Evolutionary conservation across 2,329 filamentous ascomycete genomes (phyloP), one percentile per base, ranked within the genome.

Genomic region (Penicillium psychrosexuale): DNA sequence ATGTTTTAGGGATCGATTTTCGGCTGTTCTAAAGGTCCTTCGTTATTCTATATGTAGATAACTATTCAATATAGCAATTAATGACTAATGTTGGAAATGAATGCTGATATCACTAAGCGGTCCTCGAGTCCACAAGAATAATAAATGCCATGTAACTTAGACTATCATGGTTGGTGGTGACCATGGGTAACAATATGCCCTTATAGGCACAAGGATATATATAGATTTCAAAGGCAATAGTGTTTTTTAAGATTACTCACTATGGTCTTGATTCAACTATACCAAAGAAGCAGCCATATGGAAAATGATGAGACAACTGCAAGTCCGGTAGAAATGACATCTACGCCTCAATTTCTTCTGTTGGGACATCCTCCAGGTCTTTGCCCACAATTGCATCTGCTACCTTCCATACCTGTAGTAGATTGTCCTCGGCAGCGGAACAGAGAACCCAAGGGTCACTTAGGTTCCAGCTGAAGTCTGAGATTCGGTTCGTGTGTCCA

Each of bases 371-470:
- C 37, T 85, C 84, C 59, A 89, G 80, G 68, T 92, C 89, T 65
- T 86, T 88, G 61, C 86, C 87, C 34, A 93, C 88, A 69, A 94
- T 92, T 2, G 89, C 84, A 67, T 91, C 87, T 4, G 89, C 86
- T 22, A 91, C 88, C 75, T 90, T 92, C 90, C 90, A 97, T 64
- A 97, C 90, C 75, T 99, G 94, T 60, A 99, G 83, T 62, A 97
- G 80, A 70, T 99, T 99, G 77, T 99, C 94, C 72, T 99, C 95
- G 0, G 93, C 94, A 15, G 94, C 92, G 58, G 90, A 96, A 72
- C 91, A 92, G 63, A 99, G 89, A 52, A 97, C 84, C 95, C 95
- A 99, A 5, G 93, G 92, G 67, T 97, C 91, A 71, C 96, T 96
- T 64, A 86, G 85, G 75, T 99, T 99, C 93, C 93, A 99, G 76